Conservation (phyloP, 2,329 filamentous ascomycete genomes). For the Cyphellophora attinorum region DNA sequence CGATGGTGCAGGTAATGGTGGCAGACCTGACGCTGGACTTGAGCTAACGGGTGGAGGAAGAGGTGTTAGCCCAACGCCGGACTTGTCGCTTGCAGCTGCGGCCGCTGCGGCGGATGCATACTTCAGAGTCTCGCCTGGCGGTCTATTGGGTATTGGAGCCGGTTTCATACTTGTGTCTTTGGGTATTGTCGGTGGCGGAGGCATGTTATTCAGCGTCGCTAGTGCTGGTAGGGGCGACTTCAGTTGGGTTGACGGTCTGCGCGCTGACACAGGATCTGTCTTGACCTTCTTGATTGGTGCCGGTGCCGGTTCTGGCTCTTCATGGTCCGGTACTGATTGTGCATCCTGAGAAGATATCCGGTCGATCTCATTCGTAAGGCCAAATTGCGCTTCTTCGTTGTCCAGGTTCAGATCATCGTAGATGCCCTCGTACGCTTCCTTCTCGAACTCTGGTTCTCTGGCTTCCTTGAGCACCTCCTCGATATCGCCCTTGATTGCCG, state of each 20-base stretch:
- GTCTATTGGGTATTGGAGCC: slow-evolving; percentile 71
- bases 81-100: slow-evolving; percentile 82
- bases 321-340: slow-evolving; percentile 82
- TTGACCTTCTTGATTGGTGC: slow-evolving; percentile 48
- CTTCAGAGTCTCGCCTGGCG: slow-evolving; percentile 83
- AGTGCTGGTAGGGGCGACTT: slow-evolving; percentile 84
- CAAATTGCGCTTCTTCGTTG: slow-evolving; percentile 82
- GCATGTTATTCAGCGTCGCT: slow-evolving; percentile 68
- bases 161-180: slow-evolving; percentile 74
- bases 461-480: slow-evolving; percentile 91
- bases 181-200: slow-evolving; percentile 25
- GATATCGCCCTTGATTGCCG: slow-evolving; percentile 82
- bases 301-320: slow-evolving; percentile 44
- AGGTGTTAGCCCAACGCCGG: slow-evolving; percentile 79
- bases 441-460: slow-evolving; percentile 74
- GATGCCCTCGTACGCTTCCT: slow-evolving; percentile 73
- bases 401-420: slow-evolving; percentile 91
- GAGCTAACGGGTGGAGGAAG: slow-evolving; percentile 77
- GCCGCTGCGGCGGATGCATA: slow-evolving; percentile 95
- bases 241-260: slow-evolving; percentile 77
- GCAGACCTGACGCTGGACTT: slow-evolving; percentile 34
- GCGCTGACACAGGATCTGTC: slow-evolving; percentile 48
- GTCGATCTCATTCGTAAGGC: slow-evolving; percentile 71
- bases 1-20: slow-evolving; percentile 38
- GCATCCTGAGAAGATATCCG: slow-evolving; percentile 89